Evolutionary conservation across 345 rosid species (phyloP).

Genomic region (Pistacia vera): DNA sequence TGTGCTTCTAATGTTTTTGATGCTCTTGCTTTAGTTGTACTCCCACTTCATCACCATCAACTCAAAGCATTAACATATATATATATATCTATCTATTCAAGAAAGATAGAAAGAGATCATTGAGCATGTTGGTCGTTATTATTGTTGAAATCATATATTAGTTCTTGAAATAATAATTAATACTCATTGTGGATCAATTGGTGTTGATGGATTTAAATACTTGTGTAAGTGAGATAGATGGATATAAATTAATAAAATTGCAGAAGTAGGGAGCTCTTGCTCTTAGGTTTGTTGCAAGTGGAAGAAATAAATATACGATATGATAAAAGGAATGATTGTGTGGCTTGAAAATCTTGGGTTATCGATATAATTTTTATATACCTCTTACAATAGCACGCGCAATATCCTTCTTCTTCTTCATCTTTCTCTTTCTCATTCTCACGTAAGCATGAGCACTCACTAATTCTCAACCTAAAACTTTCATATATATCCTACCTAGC

Average conservation of each 20-base stretch:
- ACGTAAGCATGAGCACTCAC: conserved; percentile 21
- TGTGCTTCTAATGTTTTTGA: not conserved
- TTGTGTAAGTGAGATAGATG: not conserved
- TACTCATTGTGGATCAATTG: not conserved
- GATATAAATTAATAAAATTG: too few species aligned
- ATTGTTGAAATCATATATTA: not conserved
- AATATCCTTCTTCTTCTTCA: not conserved
- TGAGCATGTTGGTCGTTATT: not conserved
- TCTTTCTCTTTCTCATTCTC: conserved; percentile 2
- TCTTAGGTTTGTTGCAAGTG: conserved; percentile 21
- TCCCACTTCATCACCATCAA: conserved; percentile 15
- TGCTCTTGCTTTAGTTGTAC: conserved; percentile 13
- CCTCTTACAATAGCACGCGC: conserved; percentile 19
- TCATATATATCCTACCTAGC: too few species aligned
- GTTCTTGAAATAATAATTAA: too few species aligned
- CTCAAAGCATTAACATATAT: not conserved
- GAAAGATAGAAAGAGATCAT: not conserved
- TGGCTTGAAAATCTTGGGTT: conserved; percentile 16
- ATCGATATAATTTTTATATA: not conserved
- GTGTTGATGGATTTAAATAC: not conserved
- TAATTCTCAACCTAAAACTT: not conserved
- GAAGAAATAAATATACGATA: conserved; percentile 10
- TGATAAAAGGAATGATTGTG: conserved; percentile 13
- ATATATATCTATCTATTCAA: not conserved
- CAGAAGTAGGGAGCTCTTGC: not conserved